A percentile compares a stretch with the other conserved stretches of the same genome.
Evolutionary conservation across 176 grass and related monocot species (phyloP).

Genomic region (Echinochloa phyllopogon): DNA sequence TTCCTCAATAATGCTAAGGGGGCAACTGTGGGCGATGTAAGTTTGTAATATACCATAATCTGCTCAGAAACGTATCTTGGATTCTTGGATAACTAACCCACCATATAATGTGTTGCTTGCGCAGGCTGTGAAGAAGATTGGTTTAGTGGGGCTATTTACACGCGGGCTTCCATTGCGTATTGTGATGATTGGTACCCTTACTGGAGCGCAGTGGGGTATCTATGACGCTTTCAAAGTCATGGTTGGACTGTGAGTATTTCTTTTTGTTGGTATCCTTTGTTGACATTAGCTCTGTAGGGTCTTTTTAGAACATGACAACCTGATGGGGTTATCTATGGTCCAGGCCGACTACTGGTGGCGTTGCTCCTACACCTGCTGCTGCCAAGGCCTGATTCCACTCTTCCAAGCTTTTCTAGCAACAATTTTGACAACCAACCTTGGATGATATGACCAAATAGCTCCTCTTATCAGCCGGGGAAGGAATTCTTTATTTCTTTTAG

Average conservation of each 20-base stretch:
- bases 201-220: slow-evolving; percentile 78
- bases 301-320: not conserved
- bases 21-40: slow-evolving; percentile 68
- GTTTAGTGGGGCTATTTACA: slow-evolving; percentile 69
- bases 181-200: slow-evolving; percentile 86
- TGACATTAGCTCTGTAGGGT: not conserved
- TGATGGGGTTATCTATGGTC: not conserved
- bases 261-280: not conserved
- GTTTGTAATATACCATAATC: slow-evolving; percentile 28
- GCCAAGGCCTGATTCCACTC: slow-evolving; percentile 31
- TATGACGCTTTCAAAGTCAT: slow-evolving; percentile 89
- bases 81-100: not conserved
- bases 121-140: slow-evolving; percentile 90
- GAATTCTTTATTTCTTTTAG: slow-evolving; percentile 1
- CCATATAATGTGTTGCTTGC: not conserved
- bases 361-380: slow-evolving; percentile 43
- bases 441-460: slow-evolving; percentile 21
- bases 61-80: not conserved
- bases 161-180: slow-evolving; percentile 77
- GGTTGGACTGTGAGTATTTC: slow-evolving; percentile 77
- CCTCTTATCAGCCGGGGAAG: not conserved
- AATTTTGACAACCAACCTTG: not conserved
- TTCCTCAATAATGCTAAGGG: slow-evolving; percentile 80
- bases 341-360: slow-evolving; percentile 79
- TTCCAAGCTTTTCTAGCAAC: not conserved